Evolutionary conservation across 306 rosid genomes (phyloP).

Genomic region (Dryas alaskensis): DNA sequence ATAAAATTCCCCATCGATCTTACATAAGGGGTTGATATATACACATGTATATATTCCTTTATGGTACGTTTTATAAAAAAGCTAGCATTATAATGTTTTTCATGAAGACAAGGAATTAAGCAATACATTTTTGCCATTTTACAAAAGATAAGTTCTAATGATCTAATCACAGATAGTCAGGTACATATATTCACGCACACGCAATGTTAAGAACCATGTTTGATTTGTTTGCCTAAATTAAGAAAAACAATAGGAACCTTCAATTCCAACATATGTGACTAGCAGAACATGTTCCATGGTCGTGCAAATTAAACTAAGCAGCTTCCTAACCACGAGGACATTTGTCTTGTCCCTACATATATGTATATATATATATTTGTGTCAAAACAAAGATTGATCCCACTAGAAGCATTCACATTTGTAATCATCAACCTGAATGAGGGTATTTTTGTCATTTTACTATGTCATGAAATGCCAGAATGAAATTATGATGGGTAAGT

Average conservation of each 20-base stretch:
- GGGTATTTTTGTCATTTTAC: not conserved
- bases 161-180: not conserved
- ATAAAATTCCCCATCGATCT: not conserved
- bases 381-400: constrained; percentile 18
- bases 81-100: not conserved
- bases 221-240: not conserved
- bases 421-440: not conserved
- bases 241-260: constrained; percentile 16
- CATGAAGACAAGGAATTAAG: too few species aligned
- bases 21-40: not conserved
- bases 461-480: not conserved
- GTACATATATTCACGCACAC: not conserved
- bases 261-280: not conserved
- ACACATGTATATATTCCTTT: too few species aligned
- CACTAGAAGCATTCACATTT: not conserved
- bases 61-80: too few species aligned
- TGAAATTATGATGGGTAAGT: not conserved
- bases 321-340: constrained; percentile 24
- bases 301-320: constrained; percentile 36
- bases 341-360: constrained; percentile 16
- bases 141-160: constrained; percentile 6
- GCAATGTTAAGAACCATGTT: constrained; percentile 1
- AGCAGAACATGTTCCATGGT: constrained; percentile 33
- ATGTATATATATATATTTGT: constrained; percentile 22
- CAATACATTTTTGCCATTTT: not conserved